These are phyloP conservation scores for Telfairia occidentalis DNA, from an alignment of 331 rosid genomes.

Conservation along the genomic window DNA sequence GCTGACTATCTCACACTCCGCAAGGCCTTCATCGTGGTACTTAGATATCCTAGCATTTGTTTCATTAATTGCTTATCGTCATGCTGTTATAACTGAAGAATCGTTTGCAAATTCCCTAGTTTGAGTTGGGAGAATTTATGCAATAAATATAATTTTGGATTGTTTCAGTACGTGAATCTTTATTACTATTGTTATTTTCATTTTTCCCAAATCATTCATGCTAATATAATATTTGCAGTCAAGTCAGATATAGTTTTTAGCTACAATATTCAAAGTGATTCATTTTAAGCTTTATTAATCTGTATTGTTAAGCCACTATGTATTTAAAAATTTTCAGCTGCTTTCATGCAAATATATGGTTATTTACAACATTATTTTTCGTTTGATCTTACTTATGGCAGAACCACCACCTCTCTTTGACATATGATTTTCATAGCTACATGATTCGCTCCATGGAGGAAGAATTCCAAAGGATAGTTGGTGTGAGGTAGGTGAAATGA, in stretches of 20 bases:
- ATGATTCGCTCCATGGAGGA: slow-evolving; percentile 99
- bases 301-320: no score
- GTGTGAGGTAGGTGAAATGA: slow-evolving; percentile 58
- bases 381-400: slow-evolving; percentile 35
- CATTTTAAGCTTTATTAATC: neutral
- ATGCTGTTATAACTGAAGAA: neutral
- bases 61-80: neutral
- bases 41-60: neutral
- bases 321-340: no score
- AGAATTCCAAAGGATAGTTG: slow-evolving; percentile 92
- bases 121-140: neutral
- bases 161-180: neutral
- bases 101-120: neutral
- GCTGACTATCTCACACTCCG: slow-evolving; percentile 88
- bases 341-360: no score
- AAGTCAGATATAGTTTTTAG: neutral
- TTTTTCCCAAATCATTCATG: neutral
- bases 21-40: slow-evolving; percentile 83
- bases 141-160: neutral
- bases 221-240: neutral
- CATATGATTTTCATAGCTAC: slow-evolving; percentile 91
- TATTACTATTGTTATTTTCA: no score
- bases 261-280: neutral
- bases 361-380: slow-evolving; percentile 12
- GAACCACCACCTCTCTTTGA: slow-evolving; percentile 71